Base-by-base conservation (phyloP, 1,139 yeast genomes). In the Tardiomyces digboiensis region DNA sequence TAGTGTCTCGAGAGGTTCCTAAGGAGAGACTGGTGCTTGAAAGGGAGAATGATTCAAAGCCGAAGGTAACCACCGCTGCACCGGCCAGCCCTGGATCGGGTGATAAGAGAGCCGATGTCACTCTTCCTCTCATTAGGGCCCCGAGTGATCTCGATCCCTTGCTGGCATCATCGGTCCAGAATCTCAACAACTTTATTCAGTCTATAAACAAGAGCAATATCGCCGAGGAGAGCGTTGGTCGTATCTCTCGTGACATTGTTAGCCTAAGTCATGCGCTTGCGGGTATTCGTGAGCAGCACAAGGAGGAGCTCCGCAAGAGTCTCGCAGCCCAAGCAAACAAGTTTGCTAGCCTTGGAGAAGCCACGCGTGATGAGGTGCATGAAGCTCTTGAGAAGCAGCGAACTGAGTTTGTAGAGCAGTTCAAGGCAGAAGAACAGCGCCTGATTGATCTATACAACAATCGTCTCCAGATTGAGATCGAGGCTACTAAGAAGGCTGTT, bases 401-500 rank as follows among this genome's bases (percentile, higher is more conserved):
- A 52, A 70, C 73, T 23, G 76, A 78, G 50, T 73, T 81, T 59
- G 69, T 74, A 47, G 64, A 75, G 14, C 71, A 78, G 44, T 82
- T 78, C 57, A 76, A 82, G 49, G 67, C 70, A 16, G 86, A 83
- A 57, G 82, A 83, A 56, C 61, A 70, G 44, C 75, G 76, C 51
- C 72, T 89, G 53, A 82, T 84, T 51, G 63, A 72, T 44, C 79
- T 78, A 53, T 82, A 82, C 61, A 71, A 77, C 50, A 67, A 69
- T 42, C 76, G 81, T 51, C 70, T 91, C 54, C 64, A 65, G 20
- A 68, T 71, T 29, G 97, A 89, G 63, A 71, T 89, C 46, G 76
- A 76, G 50, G 81, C 86, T 33, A 74, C 88, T 44, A 79, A 77
- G 58, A 72, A 77, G 53, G 77, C 81, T n/a, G 72, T 87, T 46